Evolutionary conservation across 1,284 basidiomycete genomes (phyloP), one percentile per base, ranked within the genome.

Genomic region (Trichosporon ovoides): DNA sequence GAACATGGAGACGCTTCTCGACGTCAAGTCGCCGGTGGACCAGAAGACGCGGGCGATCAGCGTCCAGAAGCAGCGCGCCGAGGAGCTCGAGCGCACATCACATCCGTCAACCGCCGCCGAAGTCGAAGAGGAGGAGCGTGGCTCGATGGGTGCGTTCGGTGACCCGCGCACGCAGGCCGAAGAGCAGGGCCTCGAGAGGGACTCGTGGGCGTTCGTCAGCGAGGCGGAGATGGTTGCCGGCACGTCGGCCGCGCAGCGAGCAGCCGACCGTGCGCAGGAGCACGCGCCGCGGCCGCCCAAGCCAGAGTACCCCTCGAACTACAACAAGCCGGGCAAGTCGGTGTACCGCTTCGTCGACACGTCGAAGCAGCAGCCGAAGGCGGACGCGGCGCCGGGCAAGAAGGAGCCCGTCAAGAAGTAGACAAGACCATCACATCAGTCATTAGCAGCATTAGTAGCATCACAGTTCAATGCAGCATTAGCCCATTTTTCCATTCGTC

Each of bases 1-100:
- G 12, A 65, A 63, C 18, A 77, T 78, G 76, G 75, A 78, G 58
- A 58, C 66, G 14, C 67, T 77, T 9, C 68, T 78, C 35, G 72
- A 67, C 46, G 68, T 69, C 14, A 3, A 38, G 33, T 34, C 52
- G 35, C 49, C 50, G 0, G 37, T 64, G 40, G 60, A 65, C 59
- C 43, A 52, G n/a, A 50, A 58, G 35, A 64, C 59, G n/a, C 61
- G 63, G 54, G 52, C 58, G 24, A 33, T 56, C 18, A n/a, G 18
- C 18, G 11, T 57, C 20, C 56, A 58, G 35, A 24, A 37, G 16
- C 36, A 20, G 6, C 58, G 62, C 5, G n/a, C 12, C 12, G 58
- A 60, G 40, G 58, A 60, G 54, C 20, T 51, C 24, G 55, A 57
- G 63, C 65, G 69, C 13, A 65, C 64, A 1, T n/a, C 54, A 9